A percentile compares a stretch with the other conserved stretches of the same genome.
Evolutionary conservation across 371 early-diverging fungal genomes (phyloP).

Genomic region (Smittium culicis): DNA sequence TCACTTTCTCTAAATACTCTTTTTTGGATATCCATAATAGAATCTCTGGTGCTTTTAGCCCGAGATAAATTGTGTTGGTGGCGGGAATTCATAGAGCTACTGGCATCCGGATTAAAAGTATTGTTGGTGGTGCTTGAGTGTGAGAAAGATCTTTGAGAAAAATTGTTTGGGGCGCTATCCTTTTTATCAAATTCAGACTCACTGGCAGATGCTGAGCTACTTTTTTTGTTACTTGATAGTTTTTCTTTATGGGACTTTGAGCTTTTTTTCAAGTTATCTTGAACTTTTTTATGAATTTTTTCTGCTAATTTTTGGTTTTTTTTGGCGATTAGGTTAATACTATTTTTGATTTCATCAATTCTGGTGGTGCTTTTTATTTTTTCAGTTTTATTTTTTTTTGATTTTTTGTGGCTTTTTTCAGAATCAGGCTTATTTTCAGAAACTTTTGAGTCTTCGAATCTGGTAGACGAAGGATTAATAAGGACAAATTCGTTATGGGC

Average conservation of each 20-base stretch:
- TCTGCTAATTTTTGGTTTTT: background rate
- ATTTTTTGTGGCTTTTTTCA: background rate
- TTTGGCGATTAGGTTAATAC: background rate
- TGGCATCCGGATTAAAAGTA: background rate
- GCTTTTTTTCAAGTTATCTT: background rate
- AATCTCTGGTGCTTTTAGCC: background rate
- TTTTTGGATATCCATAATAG: background rate
- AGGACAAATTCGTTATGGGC: constrained; percentile 17
- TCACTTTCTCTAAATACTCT: background rate
- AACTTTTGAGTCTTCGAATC: background rate
- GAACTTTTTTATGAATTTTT: background rate
- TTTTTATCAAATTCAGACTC: background rate
- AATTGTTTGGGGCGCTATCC: background rate
- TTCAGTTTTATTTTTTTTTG: background rate
- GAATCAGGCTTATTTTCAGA: background rate
- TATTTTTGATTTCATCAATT: background rate
- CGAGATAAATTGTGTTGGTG: too few relatives aligned
- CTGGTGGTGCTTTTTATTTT: background rate
- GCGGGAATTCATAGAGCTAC: background rate
- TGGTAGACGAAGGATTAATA: background rate
- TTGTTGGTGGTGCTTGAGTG: background rate
- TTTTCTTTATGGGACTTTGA: background rate
- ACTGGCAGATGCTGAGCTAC: background rate
- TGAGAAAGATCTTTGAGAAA: background rate
- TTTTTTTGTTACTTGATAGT: background rate